Evolutionary conservation across 2,329 filamentous ascomycete genomes (phyloP).

Genomic region (Phyllosticta paracitricarpa): DNA sequence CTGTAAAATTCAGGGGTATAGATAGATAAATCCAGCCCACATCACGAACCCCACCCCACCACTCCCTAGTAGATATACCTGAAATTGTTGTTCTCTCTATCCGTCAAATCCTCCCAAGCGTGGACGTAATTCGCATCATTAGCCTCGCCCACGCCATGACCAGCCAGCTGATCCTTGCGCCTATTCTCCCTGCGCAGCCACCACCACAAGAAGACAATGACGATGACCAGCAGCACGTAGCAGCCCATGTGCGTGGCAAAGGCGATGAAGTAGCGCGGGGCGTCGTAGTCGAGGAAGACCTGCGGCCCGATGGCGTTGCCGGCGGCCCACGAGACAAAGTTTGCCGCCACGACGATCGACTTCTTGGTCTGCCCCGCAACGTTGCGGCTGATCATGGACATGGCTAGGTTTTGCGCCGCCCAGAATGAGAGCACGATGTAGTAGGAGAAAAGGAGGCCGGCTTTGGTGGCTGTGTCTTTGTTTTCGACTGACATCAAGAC

Average conservation of each 20-base stretch:
- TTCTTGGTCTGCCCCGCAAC: constrained; percentile 68
- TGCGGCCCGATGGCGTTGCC: constrained; percentile 61
- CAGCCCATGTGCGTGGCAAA: constrained; percentile 61
- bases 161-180: constrained; percentile 42
- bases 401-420: constrained; percentile 57
- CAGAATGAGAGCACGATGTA: constrained; percentile 72
- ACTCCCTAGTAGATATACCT: constrained; percentile 42
- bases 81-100: constrained; percentile 51
- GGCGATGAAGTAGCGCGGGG: constrained; percentile 58
- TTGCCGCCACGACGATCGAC: constrained; percentile 54
- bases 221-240: constrained; percentile 50
- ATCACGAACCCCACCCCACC: background rate
- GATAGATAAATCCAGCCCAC: background rate
- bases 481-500: constrained; percentile 60
- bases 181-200: constrained; percentile 50
- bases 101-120: constrained; percentile 55
- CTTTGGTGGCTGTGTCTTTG: constrained; percentile 46
- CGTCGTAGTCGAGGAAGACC: constrained; percentile 51
- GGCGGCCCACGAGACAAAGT: constrained; percentile 59
- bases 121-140: constrained; percentile 36
- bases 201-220: constrained; percentile 49
- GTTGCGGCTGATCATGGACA: constrained; percentile 60
- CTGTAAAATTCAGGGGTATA: too few relatives aligned
- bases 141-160: constrained; percentile 31
- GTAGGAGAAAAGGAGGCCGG: constrained; percentile 62